These are phyloP conservation scores for Corymbia maculata DNA, from an alignment of 345 rosid genomes.

Conservation along the genomic window DNA sequence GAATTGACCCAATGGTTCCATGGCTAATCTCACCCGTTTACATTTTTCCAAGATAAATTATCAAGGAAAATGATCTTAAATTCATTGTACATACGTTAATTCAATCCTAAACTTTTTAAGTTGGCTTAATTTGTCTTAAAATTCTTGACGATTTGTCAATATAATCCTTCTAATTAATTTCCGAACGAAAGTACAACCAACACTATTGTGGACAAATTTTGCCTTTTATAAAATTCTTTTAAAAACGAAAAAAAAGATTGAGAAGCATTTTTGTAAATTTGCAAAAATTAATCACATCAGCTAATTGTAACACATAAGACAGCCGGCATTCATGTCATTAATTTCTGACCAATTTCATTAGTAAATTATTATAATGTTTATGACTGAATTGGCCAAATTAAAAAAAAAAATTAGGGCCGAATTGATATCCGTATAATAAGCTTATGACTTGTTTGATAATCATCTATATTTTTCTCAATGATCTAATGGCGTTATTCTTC, in stretches of 20 bases:
- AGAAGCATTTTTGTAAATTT: too few relatives aligned
- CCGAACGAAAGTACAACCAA: accelerated
- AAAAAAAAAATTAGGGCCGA: accelerated
- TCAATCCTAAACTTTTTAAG: too few relatives aligned
- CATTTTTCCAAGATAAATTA: too few relatives aligned
- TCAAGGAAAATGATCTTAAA: too few relatives aligned
- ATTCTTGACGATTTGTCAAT: too few relatives aligned
- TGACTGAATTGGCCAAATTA: background rate
- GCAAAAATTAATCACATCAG: accelerated
- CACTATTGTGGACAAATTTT: background rate
- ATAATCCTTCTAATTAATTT: too few relatives aligned
- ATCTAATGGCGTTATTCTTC: background rate
- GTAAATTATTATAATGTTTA: background rate
- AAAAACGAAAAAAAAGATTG: too few relatives aligned
- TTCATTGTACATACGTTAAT: too few relatives aligned
- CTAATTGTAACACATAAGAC: accelerated
- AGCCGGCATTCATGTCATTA: accelerated
- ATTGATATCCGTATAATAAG: background rate
- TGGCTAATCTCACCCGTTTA: too few relatives aligned
- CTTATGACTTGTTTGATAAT: background rate
- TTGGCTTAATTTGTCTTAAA: too few relatives aligned
- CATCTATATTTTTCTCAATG: background rate
- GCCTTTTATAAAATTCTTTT: background rate
- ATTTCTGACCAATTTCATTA: too few relatives aligned
- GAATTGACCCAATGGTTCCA: too few relatives aligned